Percentiles rank a stretch among this genome's conserved stretches.
These are phyloP conservation scores for Colletotrichum cordylinicola DNA, from an alignment of 2,329 filamentous ascomycete species.

Conservation along the genomic window DNA sequence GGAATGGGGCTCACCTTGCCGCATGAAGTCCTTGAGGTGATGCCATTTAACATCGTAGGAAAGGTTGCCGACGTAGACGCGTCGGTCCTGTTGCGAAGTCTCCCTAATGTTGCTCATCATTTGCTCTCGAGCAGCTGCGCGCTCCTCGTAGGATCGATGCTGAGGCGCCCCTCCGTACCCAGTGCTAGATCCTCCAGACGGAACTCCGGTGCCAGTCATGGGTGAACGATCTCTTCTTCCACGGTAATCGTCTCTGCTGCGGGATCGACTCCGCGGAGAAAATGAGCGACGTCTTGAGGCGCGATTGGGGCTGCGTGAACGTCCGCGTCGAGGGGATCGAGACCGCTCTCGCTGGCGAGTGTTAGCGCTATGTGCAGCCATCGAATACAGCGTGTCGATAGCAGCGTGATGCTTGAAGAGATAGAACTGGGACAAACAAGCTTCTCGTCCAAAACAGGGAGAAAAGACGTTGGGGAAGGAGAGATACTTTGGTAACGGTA, in stretches of 20 bases:
- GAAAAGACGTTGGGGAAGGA: not conserved
- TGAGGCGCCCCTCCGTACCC: conserved; percentile 64
- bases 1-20: conserved; percentile 77
- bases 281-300: conserved; percentile 76
- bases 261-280: conserved; percentile 79
- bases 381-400: conserved; percentile 8
- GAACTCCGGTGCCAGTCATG: conserved; percentile 77
- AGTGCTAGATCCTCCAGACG: conserved; percentile 73
- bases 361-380: conserved; percentile 10
- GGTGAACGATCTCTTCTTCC: conserved; percentile 80
- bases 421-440: not conserved
- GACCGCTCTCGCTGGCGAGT: conserved; percentile 78
- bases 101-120: conserved; percentile 97
- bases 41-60: conserved; percentile 99
- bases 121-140: conserved; percentile 82
- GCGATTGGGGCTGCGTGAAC: conserved; percentile 83
- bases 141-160: conserved; percentile 84
- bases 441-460: not conserved
- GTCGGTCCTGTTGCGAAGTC: conserved; percentile 96
- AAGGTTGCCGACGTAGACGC: conserved; percentile 98
- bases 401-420: not conserved
- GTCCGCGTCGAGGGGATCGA: conserved; percentile 77
- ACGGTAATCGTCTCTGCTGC: conserved; percentile 79
- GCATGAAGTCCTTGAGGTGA: conserved; percentile 99
- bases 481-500: not conserved